Evolutionary conservation across 2,329 filamentous ascomycete species (phyloP).

Genomic region (Ilyonectria mors-panacis): DNA sequence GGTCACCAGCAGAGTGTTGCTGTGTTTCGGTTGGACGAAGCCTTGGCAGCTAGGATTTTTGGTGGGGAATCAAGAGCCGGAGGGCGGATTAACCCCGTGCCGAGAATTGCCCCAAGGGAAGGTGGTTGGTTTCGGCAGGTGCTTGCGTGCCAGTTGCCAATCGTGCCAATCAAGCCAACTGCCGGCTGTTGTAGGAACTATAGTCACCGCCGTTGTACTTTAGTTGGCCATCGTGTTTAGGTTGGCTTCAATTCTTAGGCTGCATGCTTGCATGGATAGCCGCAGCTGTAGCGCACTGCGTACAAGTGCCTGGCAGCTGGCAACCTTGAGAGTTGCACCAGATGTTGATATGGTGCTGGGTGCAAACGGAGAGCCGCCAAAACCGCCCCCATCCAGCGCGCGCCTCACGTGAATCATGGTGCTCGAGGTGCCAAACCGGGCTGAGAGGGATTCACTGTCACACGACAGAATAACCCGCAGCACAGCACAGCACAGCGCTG

Average conservation of each 20-base stretch:
- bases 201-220: neutral
- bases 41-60: neutral
- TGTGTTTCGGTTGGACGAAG: neutral
- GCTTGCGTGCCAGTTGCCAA: no score
- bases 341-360: neutral
- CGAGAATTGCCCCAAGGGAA: neutral
- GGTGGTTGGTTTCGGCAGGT: conserved; percentile 2
- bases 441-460: neutral
- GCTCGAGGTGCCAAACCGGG: neutral
- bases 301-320: neutral
- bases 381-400: neutral
- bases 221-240: neutral
- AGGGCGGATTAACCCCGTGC: neutral
- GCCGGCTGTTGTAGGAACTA: neutral
- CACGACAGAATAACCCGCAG: neutral
- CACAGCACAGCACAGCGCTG: neutral
- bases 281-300: neutral
- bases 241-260: no score
- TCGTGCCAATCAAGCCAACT: no score
- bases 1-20: neutral
- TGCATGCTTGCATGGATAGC: neutral
- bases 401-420: neutral
- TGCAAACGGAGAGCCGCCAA: neutral
- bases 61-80: neutral
- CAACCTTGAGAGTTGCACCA: neutral